A percentile compares a stretch with the other conserved stretches of the same genome.
phyloP scores from a whole-genome alignment of 495 filamentous ascomycete genomes.

The Polyplosphaeria fusca region DNA sequence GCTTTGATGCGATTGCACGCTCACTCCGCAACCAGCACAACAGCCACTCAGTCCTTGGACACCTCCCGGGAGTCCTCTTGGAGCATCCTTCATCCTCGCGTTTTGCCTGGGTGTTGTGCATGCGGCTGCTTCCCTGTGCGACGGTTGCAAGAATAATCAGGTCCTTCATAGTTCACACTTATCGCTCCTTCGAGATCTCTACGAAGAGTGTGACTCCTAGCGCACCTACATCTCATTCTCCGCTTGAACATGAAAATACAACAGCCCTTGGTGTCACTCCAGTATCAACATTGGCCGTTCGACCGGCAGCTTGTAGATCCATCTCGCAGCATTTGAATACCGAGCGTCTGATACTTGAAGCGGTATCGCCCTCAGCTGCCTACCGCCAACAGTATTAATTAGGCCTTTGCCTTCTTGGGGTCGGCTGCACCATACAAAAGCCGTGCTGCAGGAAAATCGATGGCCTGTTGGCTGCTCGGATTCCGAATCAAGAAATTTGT shows the following conservation, averaged over 20 bases:
- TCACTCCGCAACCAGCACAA: constrained; percentile 33
- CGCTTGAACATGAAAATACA: no score
- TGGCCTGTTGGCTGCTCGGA: no score
- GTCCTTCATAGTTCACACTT: constrained; percentile 42
- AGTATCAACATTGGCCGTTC: no score
- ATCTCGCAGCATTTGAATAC: neutral
- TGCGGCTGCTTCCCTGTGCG: constrained; percentile 32
- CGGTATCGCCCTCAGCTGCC: no score
- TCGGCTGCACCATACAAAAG: no score
- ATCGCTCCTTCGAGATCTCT: constrained; percentile 25
- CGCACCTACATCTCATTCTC: constrained; percentile 30
- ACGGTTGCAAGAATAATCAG: constrained; percentile 36
- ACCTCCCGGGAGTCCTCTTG: constrained; percentile 28
- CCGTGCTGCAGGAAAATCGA: no score
- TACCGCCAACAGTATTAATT: no score
- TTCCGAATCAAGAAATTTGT: no score
- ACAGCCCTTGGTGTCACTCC: no score
- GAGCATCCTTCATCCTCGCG: constrained; percentile 32
- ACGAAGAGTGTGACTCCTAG: constrained; percentile 40
- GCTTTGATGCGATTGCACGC: no score
- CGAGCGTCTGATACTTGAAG: neutral
- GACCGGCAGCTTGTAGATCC: no score
- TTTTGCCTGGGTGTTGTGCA: constrained; percentile 32
- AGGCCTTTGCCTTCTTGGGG: no score
- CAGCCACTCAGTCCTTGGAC: constrained; percentile 32